Conservation (phyloP, 1,284 basidiomycete species). For the Cryptococcus wingfieldii region DNA sequence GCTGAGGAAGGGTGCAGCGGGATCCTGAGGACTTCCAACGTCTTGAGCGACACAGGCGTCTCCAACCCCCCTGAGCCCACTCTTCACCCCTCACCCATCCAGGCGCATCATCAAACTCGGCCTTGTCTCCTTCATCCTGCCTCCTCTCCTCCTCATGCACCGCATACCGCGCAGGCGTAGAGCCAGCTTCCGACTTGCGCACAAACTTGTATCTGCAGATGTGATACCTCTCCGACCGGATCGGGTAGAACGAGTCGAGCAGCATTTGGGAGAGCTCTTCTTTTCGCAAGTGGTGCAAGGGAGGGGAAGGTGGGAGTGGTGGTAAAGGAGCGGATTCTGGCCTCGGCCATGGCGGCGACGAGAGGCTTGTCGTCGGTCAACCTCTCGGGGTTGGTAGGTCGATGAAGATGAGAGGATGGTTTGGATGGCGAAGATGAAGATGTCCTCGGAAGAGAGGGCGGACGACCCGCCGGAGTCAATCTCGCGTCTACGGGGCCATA, state of each 20-base stretch:
- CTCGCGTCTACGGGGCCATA: slow-evolving; percentile 43
- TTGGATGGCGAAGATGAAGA: slow-evolving; percentile 26
- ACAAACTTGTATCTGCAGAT: slow-evolving; percentile 50
- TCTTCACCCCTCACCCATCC: slow-evolving; percentile 44
- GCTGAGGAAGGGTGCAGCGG: not conserved
- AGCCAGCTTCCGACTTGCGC: slow-evolving; percentile 47
- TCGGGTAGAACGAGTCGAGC: slow-evolving; percentile 51
- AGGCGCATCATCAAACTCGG: slow-evolving; percentile 44
- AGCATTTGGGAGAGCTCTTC: slow-evolving; percentile 52
- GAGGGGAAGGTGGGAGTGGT: slow-evolving; percentile 22
- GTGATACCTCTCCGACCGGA: slow-evolving; percentile 48
- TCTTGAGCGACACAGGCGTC: slow-evolving; percentile 17
- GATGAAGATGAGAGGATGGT: slow-evolving; percentile 8
- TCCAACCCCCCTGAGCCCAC: slow-evolving; percentile 39
- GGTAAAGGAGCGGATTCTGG: slow-evolving; percentile 35
- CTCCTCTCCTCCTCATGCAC: slow-evolving; percentile 28
- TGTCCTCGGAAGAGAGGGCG: slow-evolving; percentile 13
- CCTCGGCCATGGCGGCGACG: slow-evolving; percentile 32
- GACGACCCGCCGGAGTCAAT: slow-evolving; percentile 20
- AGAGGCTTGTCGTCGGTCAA: not conserved
- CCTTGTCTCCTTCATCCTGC: slow-evolving; percentile 36
- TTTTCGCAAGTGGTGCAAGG: slow-evolving; percentile 43
- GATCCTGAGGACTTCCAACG: slow-evolving; percentile 21
- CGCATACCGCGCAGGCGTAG: slow-evolving; percentile 47
- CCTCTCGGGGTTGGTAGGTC: no score